phyloP scores from a whole-genome alignment of 176 grass and related monocot species.

The Urochloa ruziziensis region DNA sequence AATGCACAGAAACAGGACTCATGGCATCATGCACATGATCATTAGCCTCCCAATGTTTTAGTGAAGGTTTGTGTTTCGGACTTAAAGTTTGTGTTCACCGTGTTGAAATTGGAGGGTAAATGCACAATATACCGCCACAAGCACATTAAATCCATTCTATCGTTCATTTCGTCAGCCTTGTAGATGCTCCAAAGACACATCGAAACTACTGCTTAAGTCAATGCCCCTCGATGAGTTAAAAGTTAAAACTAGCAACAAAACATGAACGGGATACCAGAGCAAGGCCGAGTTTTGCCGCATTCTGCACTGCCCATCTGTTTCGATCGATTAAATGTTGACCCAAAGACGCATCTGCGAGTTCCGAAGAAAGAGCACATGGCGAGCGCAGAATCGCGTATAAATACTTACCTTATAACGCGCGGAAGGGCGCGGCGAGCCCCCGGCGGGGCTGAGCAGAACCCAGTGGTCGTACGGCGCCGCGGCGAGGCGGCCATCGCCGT shows the following conservation, averaged over 20 bases:
- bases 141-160: no score
- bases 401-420: conserved; percentile 43
- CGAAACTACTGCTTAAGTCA: neutral
- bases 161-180: neutral
- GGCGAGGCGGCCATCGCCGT: conserved; percentile 35
- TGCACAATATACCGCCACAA: neutral
- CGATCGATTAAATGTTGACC: neutral
- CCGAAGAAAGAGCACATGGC: no score
- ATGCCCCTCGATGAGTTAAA: no score
- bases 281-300: no score
- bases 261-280: no score
- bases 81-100: neutral
- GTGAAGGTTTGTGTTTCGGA: neutral
- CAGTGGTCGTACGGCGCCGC: conserved; percentile 49
- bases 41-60: neutral
- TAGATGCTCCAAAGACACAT: neutral
- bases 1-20: neutral
- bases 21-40: neutral
- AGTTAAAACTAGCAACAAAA: no score
- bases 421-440: conserved; percentile 25
- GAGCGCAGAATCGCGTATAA: neutral
- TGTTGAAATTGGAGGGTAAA: neutral
- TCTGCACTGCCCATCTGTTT: neutral
- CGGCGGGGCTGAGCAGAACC: conserved; percentile 32
- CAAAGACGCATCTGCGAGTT: no score